Evolutionary conservation across 2,329 filamentous ascomycete species (phyloP).

Genomic region (Cladosporium sp.): DNA sequence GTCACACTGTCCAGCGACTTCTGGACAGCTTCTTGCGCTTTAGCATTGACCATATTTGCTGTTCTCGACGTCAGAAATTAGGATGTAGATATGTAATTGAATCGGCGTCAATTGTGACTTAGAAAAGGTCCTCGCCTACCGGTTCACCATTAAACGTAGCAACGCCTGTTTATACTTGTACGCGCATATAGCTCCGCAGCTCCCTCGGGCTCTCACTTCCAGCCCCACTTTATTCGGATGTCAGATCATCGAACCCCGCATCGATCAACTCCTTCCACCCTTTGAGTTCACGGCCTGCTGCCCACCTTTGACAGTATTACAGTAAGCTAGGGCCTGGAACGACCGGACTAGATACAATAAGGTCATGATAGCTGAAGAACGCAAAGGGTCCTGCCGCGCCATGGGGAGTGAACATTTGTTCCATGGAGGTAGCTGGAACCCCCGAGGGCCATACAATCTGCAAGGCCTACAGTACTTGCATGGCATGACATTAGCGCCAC

Average conservation of each 20-base stretch:
- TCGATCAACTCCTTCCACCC: neutral
- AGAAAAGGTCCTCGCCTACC: neutral
- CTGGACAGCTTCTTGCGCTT: conserved; percentile 39
- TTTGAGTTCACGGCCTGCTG: neutral
- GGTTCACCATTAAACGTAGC: neutral
- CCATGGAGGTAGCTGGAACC: neutral
- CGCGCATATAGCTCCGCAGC: neutral
- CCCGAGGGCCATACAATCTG: neutral
- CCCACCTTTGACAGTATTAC: neutral
- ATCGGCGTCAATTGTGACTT: neutral
- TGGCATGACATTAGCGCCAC: neutral
- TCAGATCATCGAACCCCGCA: conserved; percentile 2
- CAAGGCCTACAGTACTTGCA: neutral
- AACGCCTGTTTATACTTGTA: neutral
- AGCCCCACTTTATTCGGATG: conserved; percentile 9
- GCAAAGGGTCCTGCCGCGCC: neutral
- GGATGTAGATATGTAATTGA: neutral
- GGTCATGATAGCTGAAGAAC: neutral
- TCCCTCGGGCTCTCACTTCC: neutral
- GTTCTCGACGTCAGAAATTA: neutral
- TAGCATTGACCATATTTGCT: conserved; percentile 32
- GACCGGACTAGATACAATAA: neutral
- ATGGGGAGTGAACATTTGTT: neutral
- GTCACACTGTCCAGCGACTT: conserved; percentile 38
- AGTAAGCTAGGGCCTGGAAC: neutral